These are phyloP conservation scores for Irpex sp. DNA, from an alignment of 1,284 basidiomycete species.

Conservation along the genomic window DNA sequence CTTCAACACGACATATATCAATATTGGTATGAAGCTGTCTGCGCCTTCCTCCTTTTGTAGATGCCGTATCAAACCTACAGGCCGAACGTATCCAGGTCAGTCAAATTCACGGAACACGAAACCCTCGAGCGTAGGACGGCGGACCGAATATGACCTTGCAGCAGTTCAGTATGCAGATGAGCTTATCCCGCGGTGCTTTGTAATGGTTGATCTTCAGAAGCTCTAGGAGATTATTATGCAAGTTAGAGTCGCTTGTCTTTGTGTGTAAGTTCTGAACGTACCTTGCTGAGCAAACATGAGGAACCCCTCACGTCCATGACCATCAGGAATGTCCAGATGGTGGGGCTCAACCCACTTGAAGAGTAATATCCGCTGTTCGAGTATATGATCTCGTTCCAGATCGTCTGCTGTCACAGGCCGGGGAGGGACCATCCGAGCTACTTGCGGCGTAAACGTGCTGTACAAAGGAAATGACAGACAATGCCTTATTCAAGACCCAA, in stretches of 20 bases:
- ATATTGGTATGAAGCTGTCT: slow-evolving; percentile 91
- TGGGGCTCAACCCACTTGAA: slow-evolving; percentile 89
- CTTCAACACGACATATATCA: slow-evolving; percentile 93
- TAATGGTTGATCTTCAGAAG: slow-evolving; percentile 97
- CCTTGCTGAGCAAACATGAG: slow-evolving; percentile 94
- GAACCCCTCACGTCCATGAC: slow-evolving; percentile 76
- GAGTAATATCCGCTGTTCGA: slow-evolving; percentile 87
- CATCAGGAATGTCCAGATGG: slow-evolving; percentile 84
- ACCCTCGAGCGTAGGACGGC: slow-evolving; percentile 24
- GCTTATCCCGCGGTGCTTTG: slow-evolving; percentile 96
- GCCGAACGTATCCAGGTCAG: slow-evolving; percentile 9
- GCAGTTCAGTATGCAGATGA: slow-evolving; percentile 96
- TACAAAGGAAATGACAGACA: neutral
- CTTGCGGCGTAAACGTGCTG: slow-evolving; percentile 88
- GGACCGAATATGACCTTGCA: slow-evolving; percentile 99
- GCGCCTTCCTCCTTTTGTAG: slow-evolving; percentile 76
- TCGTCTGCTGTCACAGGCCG: slow-evolving; percentile 92
- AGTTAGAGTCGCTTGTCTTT: too few relatives aligned
- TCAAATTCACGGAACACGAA: neutral
- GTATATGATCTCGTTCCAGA: slow-evolving; percentile 88
- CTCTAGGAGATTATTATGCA: slow-evolving; percentile 43
- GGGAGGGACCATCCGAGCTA: slow-evolving; percentile 58
- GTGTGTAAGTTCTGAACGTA: slow-evolving; percentile 19
- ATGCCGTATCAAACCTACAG: slow-evolving; percentile 84
- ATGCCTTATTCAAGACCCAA: neutral